Percentiles rank a stretch among this genome's conserved stretches.
Evolutionary conservation across 2,329 filamentous ascomycete species (phyloP).

Genomic region (Lecanicillium sp.): DNA sequence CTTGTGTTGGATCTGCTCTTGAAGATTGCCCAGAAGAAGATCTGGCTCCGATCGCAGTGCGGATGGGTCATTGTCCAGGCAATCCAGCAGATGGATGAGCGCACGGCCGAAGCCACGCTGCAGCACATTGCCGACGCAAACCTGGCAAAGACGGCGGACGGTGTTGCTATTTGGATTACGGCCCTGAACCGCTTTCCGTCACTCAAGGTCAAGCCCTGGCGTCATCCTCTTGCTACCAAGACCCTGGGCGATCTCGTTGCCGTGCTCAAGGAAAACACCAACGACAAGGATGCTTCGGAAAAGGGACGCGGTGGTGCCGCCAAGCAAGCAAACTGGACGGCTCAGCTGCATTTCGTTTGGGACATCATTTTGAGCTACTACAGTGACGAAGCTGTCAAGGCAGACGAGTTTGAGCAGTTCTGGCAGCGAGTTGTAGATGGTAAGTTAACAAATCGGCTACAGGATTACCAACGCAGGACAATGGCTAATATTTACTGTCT

Average conservation of each 20-base stretch:
- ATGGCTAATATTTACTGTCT: background rate
- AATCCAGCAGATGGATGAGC: conserved; percentile 52
- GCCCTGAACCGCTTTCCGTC: conserved; percentile 57
- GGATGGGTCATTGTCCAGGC: conserved; percentile 74
- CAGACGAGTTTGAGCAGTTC: conserved; percentile 61
- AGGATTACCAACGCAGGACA: too few species aligned
- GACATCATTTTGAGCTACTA: conserved; percentile 61
- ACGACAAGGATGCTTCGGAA: conserved; percentile 38
- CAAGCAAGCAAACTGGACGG: conserved; percentile 68
- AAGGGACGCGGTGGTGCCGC: conserved; percentile 31
- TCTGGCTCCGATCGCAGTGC: conserved; percentile 85
- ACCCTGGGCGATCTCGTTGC: conserved; percentile 63
- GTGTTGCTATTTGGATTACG: conserved; percentile 80
- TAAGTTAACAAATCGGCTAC: too few species aligned
- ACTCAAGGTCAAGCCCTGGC: conserved; percentile 64
- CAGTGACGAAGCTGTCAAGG: conserved; percentile 26
- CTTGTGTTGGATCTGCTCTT: conserved; percentile 66
- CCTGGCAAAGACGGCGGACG: conserved; percentile 75
- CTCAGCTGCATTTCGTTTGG: conserved; percentile 85
- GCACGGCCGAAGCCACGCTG: conserved; percentile 55
- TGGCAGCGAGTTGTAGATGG: conserved; percentile 84
- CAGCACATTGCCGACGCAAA: conserved; percentile 55
- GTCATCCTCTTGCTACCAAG: conserved; percentile 63
- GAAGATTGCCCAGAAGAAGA: conserved; percentile 69
- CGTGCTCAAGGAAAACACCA: conserved; percentile 69